Evolutionary conservation across 768 basidiomycete species (phyloP).

Genomic region (Collybiopsis luxurians): DNA sequence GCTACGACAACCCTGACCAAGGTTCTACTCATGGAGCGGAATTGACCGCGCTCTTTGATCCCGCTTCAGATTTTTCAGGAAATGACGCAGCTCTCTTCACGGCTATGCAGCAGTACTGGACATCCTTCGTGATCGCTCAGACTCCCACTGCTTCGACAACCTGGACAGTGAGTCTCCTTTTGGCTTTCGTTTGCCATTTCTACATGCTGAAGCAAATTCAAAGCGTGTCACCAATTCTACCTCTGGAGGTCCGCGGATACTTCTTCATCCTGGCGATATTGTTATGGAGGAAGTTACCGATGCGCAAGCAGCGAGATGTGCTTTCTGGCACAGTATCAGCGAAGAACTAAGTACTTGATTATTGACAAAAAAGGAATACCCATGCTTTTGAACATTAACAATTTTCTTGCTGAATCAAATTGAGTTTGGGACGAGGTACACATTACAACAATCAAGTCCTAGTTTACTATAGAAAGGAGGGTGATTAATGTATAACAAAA

Average conservation of each 20-base stretch:
- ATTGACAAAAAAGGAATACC: too few species aligned
- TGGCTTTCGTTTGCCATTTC: background rate
- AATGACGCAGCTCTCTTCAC: conserved; percentile 29
- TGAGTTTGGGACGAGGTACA: too few species aligned
- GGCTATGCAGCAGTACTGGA: conserved; percentile 38
- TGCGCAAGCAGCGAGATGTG: conserved; percentile 3
- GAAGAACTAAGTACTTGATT: conserved; percentile 4
- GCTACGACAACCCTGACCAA: conserved; percentile 39
- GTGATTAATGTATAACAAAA: too few species aligned
- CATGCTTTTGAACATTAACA: too few species aligned
- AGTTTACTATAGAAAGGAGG: too few species aligned
- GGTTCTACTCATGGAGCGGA: conserved; percentile 37
- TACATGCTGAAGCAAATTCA: background rate
- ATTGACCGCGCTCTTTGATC: conserved; percentile 33
- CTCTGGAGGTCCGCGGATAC: conserved; percentile 6
- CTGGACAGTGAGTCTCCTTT: conserved; percentile 26
- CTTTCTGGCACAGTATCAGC: conserved; percentile 11
- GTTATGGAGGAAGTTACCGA: conserved; percentile 4
- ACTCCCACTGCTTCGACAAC: conserved; percentile 20
- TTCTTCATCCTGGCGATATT: conserved; percentile 7
- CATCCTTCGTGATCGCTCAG: conserved; percentile 34
- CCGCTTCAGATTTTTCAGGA: conserved; percentile 15
- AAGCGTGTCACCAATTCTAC: background rate
- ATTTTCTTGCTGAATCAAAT: too few species aligned
- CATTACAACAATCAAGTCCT: too few species aligned